These are phyloP conservation scores for Penicillium bovifimosum DNA, from an alignment of 495 filamentous ascomycete species.

Conservation along the genomic window DNA sequence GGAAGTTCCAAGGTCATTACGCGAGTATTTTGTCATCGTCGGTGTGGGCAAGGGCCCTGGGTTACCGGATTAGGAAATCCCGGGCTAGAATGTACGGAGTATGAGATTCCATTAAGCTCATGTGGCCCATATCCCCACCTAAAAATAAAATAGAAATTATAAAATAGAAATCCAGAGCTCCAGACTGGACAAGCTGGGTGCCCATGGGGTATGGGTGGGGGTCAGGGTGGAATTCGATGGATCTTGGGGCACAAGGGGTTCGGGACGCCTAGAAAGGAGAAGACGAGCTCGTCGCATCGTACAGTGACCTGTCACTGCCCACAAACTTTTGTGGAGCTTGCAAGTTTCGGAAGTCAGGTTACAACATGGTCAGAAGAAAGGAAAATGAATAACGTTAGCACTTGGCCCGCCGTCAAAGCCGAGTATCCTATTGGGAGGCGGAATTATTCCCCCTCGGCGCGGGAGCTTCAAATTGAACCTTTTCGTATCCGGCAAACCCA, in stretches of 20 bases:
- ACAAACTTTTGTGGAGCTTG: background rate
- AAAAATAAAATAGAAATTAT: conserved; percentile 5
- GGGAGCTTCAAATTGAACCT: background rate
- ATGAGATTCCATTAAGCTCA: conserved; percentile 6
- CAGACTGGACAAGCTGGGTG: background rate
- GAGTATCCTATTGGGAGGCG: background rate
- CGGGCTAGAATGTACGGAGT: background rate
- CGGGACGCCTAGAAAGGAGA: conserved; percentile 5
- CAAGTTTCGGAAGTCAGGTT: background rate
- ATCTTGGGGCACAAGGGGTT: background rate
- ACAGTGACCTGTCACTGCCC: background rate
- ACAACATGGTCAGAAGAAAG: background rate
- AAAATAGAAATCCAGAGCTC: background rate
- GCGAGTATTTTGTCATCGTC: background rate
- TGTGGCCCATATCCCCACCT: background rate
- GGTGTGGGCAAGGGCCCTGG: conserved; percentile 13
- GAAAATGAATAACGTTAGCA: background rate
- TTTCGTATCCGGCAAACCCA: background rate
- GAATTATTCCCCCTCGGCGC: background rate
- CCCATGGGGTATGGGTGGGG: background rate
- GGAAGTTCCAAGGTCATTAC: too few relatives aligned
- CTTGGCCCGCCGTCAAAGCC: background rate
- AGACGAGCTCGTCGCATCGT: background rate
- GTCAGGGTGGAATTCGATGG: conserved; percentile 1
- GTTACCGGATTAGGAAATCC: conserved; percentile 20